Evolutionary conservation across 2,329 filamentous ascomycete species (phyloP).

Genomic region (Nemania sp.): DNA sequence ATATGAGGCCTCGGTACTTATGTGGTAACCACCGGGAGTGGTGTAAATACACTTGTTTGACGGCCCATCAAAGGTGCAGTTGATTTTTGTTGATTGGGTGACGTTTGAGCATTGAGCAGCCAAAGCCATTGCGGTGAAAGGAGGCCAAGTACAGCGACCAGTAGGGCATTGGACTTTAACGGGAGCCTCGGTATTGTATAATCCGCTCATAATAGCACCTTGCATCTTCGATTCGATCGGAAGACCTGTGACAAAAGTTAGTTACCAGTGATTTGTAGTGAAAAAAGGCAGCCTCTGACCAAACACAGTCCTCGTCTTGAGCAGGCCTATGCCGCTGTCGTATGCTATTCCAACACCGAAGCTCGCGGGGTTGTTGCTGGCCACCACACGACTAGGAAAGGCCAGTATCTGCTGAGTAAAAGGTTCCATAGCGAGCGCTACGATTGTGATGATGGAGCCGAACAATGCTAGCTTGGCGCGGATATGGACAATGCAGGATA

Average conservation of each 20-base stretch:
- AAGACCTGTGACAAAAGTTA: background rate
- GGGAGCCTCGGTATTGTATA: constrained; percentile 8
- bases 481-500: background rate
- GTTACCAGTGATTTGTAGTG: background rate
- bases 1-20: background rate
- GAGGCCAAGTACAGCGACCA: constrained; percentile 2
- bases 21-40: constrained; percentile 5
- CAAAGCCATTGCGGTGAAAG: constrained; percentile 8
- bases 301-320: constrained; percentile 8
- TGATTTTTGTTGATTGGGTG: background rate
- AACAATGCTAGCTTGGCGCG: constrained; percentile 4
- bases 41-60: background rate
- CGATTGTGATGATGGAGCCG: constrained; percentile 5
- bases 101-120: constrained; percentile 1
- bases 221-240: constrained; percentile 9
- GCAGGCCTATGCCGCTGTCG: constrained; percentile 2
- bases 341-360: constrained; percentile 3
- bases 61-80: background rate
- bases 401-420: constrained; percentile 7
- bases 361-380: background rate
- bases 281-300: background rate
- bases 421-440: constrained; percentile 6
- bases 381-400: background rate
- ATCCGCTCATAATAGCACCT: constrained; percentile 9
- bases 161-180: constrained; percentile 6